Conservation (phyloP, 1,284 basidiomycete species). For the Butyriboletus appendiculatus region DNA sequence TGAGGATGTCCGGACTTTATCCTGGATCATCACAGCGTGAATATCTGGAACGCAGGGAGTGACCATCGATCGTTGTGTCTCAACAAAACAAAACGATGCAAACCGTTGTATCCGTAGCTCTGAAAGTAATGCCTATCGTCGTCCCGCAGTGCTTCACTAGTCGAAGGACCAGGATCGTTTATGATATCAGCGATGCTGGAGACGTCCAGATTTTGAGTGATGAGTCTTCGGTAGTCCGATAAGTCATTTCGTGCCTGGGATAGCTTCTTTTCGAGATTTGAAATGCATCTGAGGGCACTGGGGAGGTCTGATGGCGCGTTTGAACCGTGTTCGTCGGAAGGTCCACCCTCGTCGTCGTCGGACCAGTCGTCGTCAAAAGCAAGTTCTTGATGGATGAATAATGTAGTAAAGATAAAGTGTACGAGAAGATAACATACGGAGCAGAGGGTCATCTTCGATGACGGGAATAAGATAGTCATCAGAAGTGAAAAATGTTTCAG, state of each 20-base stretch:
- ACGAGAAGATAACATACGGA: constrained; percentile 59
- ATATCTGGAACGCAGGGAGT: constrained; percentile 51
- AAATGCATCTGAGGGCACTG: constrained; percentile 47
- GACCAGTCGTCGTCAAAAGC: constrained; percentile 75
- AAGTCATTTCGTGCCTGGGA: constrained; percentile 54
- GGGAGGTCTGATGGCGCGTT: constrained; percentile 35
- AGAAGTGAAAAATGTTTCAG: constrained; percentile 64
- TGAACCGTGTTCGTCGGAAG: constrained; percentile 20
- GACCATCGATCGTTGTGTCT: neutral
- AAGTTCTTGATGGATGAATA: constrained; percentile 44
- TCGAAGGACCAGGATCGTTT: constrained; percentile 39
- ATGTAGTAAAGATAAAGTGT: neutral
- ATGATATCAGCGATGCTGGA: constrained; percentile 44
- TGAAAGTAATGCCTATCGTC: constrained; percentile 96
- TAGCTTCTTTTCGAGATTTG: constrained; percentile 54
- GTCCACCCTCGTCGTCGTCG: constrained; percentile 51
- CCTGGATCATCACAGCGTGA: constrained; percentile 79
- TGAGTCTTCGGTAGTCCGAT: constrained; percentile 57
- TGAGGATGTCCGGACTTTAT: constrained; percentile 90
- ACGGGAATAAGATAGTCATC: constrained; percentile 82
- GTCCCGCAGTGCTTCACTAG: constrained; percentile 48
- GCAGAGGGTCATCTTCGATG: constrained; percentile 81
- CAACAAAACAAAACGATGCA: constrained; percentile 18
- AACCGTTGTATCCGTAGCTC: constrained; percentile 91
- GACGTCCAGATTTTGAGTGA: constrained; percentile 52